Conservation (phyloP, 176 grass and related monocot species). For the Carex scoparia region DNA sequence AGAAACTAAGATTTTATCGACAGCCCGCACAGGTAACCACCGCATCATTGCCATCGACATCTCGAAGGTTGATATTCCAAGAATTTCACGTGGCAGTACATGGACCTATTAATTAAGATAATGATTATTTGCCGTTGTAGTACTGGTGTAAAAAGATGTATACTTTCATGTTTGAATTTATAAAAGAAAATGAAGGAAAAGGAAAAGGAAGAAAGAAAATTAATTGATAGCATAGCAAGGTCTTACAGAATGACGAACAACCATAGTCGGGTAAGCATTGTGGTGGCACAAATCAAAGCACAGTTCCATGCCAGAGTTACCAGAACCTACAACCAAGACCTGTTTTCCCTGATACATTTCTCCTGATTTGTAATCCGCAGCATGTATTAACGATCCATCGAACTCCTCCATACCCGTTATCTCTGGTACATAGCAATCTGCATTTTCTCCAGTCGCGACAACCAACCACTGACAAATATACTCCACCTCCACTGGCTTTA, state of each 20-base stretch:
- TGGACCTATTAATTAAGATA: constrained; percentile 25
- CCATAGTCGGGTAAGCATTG: constrained; percentile 32
- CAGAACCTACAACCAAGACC: constrained; percentile 41
- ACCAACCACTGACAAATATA: constrained; percentile 56
- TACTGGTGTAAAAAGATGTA: no score
- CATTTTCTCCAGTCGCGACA: constrained; percentile 48
- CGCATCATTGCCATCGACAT: constrained; percentile 29
- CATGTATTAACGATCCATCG: constrained; percentile 12
- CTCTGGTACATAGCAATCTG: constrained; percentile 35
- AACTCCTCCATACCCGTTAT: constrained; percentile 26
- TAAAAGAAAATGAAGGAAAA: neutral
- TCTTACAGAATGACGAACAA: constrained; percentile 38
- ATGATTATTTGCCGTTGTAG: neutral
- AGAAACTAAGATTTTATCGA: constrained; percentile 32
- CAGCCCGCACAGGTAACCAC: constrained; percentile 36
- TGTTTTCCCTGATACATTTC: constrained; percentile 34
- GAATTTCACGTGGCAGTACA: constrained; percentile 36
- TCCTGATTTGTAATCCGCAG: constrained; percentile 42
- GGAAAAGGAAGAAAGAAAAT: neutral
- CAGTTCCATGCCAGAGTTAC: constrained; percentile 51
- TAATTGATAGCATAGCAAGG: neutral
- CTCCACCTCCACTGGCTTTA: constrained; percentile 19
- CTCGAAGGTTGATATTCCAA: constrained; percentile 38
- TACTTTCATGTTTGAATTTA: no score
- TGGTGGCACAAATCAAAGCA: constrained; percentile 53